These are phyloP conservation scores for Geosmithia flava DNA, from an alignment of 2,329 filamentous ascomycete genomes.

Conservation along the genomic window DNA sequence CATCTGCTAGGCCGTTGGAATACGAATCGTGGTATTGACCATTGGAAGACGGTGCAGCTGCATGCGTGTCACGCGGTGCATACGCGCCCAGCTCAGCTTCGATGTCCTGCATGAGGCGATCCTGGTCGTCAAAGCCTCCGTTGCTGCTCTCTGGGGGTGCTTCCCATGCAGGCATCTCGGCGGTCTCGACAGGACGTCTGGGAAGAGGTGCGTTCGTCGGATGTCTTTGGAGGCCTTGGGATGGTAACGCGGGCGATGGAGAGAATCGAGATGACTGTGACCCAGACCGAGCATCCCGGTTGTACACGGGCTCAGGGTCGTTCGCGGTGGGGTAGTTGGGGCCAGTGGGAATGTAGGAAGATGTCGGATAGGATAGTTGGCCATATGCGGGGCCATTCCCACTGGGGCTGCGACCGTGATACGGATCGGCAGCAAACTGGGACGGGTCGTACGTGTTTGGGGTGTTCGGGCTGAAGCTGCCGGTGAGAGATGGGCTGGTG, in stretches of 20 bases:
- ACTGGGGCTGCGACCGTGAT: slow-evolving; percentile 24
- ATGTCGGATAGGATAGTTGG: slow-evolving; percentile 37
- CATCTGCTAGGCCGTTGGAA: slow-evolving; percentile 34
- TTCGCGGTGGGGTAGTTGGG: slow-evolving; percentile 31
- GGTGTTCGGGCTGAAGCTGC: slow-evolving; percentile 10
- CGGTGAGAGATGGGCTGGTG: slow-evolving; percentile 19
- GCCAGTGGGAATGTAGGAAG: slow-evolving; percentile 38
- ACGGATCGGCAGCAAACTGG: slow-evolving; percentile 14
- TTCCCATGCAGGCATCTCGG: slow-evolving; percentile 21
- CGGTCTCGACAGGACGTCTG: slow-evolving; percentile 35
- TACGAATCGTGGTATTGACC: slow-evolving; percentile 31
- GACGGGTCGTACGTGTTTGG: slow-evolving; percentile 23
- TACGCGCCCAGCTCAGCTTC: slow-evolving; percentile 36
- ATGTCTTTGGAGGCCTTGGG: slow-evolving; percentile 38
- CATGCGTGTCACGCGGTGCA: slow-evolving; percentile 16
- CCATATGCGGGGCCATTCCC: slow-evolving; percentile 23
- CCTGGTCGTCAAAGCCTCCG: slow-evolving; percentile 30
- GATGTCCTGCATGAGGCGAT: slow-evolving; percentile 45
- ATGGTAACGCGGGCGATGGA: slow-evolving; percentile 27
- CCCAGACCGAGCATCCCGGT: slow-evolving; percentile 31
- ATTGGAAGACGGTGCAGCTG: slow-evolving; percentile 27
- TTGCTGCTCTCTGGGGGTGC: slow-evolving; percentile 9
- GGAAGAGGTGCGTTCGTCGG: slow-evolving; percentile 49
- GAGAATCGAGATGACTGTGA: slow-evolving; percentile 35
- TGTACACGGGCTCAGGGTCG: slow-evolving; percentile 33